Conservation (phyloP, 192 early-diverging fungal species). For the Coemansia sp. region DNA sequence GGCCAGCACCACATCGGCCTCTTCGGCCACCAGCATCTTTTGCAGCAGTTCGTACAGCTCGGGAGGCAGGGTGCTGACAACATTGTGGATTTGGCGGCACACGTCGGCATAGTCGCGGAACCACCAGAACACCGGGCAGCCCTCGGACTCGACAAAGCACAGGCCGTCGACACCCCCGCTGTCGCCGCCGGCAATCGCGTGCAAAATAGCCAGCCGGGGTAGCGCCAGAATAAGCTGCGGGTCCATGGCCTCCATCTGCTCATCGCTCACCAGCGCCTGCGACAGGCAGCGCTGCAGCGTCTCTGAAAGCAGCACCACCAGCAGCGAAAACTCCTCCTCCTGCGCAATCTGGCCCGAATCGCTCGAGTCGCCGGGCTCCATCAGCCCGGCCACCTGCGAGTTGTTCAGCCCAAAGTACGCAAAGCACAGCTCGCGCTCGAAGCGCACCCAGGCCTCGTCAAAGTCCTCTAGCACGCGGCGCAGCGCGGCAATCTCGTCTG, state of each 20-base stretch:
- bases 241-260: conserved; percentile 56
- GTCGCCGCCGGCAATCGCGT: conserved; percentile 46
- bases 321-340: conserved; percentile 37
- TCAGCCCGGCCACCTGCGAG: conserved; percentile 45
- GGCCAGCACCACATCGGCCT: conserved; percentile 30
- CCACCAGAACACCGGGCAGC: conserved; percentile 56
- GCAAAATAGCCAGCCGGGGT: conserved; percentile 58
- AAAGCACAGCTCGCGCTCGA: conserved; percentile 67
- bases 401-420: conserved; percentile 61
- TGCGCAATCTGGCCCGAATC: conserved; percentile 22
- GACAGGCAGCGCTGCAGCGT: conserved; percentile 52
- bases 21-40: conserved; percentile 34
- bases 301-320: conserved; percentile 62
- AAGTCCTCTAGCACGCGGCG: conserved; percentile 58
- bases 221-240: conserved; percentile 57
- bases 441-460: conserved; percentile 62
- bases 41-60: conserved; percentile 26
- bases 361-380: conserved; percentile 49
- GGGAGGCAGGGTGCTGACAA: conserved; percentile 1
- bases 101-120: conserved; percentile 50
- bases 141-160: conserved; percentile 53
- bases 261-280: conserved; percentile 23
- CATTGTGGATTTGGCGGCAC: conserved; percentile 22
- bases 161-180: conserved; percentile 48
- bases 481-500: conserved; percentile 38